A percentile compares a stretch with the other conserved stretches of the same genome.
These are phyloP conservation scores for Nicotiana obtusifolia DNA, from an alignment of 257 asterid species.

Conservation along the genomic window DNA sequence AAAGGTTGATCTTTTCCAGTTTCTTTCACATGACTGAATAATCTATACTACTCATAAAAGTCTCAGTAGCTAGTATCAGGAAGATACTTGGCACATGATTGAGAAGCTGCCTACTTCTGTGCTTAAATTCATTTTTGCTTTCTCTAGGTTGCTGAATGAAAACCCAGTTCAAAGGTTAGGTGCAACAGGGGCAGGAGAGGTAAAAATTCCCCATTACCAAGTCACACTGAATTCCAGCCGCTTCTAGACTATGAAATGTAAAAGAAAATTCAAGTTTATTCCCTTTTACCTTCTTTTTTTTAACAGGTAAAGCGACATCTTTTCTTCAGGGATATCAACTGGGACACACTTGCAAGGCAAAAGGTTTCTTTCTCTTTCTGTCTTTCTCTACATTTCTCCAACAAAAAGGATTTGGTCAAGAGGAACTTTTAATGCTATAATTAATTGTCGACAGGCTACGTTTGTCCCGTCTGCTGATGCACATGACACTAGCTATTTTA, in stretches of 20 bases:
- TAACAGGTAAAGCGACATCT: slow-evolving; percentile 71
- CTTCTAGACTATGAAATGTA: background rate
- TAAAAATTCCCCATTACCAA: slow-evolving; percentile 17
- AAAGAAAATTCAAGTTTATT: background rate
- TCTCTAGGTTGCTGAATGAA: slow-evolving; percentile 68
- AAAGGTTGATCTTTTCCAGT: background rate
- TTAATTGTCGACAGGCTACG: slow-evolving; percentile 58
- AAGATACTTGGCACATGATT: background rate
- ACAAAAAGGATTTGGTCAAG: background rate
- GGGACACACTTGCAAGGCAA: slow-evolving; percentile 89
- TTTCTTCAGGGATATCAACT: slow-evolving; percentile 73
- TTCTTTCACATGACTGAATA: background rate
- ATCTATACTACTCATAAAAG: background rate
- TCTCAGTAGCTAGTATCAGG: background rate
- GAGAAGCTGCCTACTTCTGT: background rate
- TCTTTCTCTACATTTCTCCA: slow-evolving; percentile 2
- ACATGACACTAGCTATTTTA: slow-evolving; percentile 92
- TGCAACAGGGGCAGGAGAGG: slow-evolving; percentile 87
- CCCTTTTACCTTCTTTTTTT: slow-evolving; percentile 14
- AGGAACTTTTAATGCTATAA: slow-evolving; percentile 2
- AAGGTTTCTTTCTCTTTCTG: slow-evolving; percentile 47
- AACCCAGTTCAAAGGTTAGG: slow-evolving; percentile 92
- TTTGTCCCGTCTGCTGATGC: slow-evolving; percentile 81
- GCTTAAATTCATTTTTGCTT: slow-evolving; percentile 17
- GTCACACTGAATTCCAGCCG: background rate